Evolutionary conservation across 1,139 yeast genomes (phyloP), one percentile per base, ranked within the genome.

Genomic region (Citeromyces siamensis): DNA sequence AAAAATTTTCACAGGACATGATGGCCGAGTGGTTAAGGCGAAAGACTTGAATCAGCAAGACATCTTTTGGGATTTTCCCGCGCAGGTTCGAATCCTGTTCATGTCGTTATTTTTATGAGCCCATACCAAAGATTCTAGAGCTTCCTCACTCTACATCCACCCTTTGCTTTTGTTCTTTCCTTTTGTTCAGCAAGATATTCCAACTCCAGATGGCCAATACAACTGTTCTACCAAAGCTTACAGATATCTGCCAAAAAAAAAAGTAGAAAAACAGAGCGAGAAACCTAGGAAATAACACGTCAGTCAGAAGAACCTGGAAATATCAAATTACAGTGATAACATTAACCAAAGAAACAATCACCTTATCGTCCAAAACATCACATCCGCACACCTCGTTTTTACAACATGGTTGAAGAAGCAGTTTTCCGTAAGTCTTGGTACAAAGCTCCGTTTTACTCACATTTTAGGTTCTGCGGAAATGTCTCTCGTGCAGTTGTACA

Each of bases 401-500:
- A 26, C 31, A 26, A 26, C 31, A 26, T 26, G 31, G 16, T 17
- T 26, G 31, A 26, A 26, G 31, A 26, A 26, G 31, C 31, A 6
- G 31, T 26, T 8, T 26, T 26, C 31, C 31, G 31, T 26, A 26
- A 26, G 31, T 26, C 6, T 32, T 32, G 26, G 26, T 22, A 10
- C 10, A 10, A 10, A 22, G 10, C 10, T 22, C 26, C 10, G 10
- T 10, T 22, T 22, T 22, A 10, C 26, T 10, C n/a, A n/a, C n/a
- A n/a, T 14, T 38, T 22, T 37, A 63, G 68, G 94, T 60, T 83
- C 96, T 38, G 96, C 97, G 60, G 94, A 93, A 41, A 88, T 90
- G 97, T 70, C 86, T 33, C 68, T 88, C 45, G 86, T 88, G 32
- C 97, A 90, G 61, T 71, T 90, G 53, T 90, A 83, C 57, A 76